A percentile compares a stretch with the other conserved stretches of the same genome.
Evolutionary conservation across 1,284 basidiomycete genomes (phyloP).

Genomic region (Pterulicium gracile): DNA sequence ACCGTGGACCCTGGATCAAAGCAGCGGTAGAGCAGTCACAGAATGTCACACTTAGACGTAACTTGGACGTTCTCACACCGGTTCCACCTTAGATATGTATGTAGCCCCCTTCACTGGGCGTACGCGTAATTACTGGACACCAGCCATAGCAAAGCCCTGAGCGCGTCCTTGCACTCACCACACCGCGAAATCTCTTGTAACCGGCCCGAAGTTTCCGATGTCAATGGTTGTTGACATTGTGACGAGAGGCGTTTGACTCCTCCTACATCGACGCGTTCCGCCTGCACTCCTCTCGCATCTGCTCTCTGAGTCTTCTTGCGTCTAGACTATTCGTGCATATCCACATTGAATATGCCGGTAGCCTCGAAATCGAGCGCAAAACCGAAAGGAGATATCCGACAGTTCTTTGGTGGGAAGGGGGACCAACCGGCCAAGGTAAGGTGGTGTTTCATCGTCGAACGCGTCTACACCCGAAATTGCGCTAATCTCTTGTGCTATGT

Average conservation of each 20-base stretch:
- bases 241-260: background rate
- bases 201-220: too few relatives aligned
- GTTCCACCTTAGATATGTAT: background rate
- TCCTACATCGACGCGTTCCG: background rate
- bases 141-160: background rate
- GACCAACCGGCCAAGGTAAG: background rate
- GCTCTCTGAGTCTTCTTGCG: background rate
- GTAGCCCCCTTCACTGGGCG: background rate
- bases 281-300: background rate
- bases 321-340: background rate
- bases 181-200: too few relatives aligned
- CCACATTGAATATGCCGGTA: background rate
- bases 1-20: too few relatives aligned
- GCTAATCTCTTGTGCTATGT: background rate
- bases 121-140: background rate
- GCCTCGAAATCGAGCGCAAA: constrained; percentile 16
- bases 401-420: constrained; percentile 28
- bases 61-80: too few relatives aligned
- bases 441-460: background rate
- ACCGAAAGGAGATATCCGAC: constrained; percentile 27
- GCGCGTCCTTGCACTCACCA: background rate
- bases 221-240: too few relatives aligned
- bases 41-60: too few relatives aligned
- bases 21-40: too few relatives aligned
- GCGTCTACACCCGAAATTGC: background rate